These are phyloP conservation scores for Alectoria sarmentosa DNA, from an alignment of 495 filamentous ascomycete genomes.

Conservation along the genomic window DNA sequence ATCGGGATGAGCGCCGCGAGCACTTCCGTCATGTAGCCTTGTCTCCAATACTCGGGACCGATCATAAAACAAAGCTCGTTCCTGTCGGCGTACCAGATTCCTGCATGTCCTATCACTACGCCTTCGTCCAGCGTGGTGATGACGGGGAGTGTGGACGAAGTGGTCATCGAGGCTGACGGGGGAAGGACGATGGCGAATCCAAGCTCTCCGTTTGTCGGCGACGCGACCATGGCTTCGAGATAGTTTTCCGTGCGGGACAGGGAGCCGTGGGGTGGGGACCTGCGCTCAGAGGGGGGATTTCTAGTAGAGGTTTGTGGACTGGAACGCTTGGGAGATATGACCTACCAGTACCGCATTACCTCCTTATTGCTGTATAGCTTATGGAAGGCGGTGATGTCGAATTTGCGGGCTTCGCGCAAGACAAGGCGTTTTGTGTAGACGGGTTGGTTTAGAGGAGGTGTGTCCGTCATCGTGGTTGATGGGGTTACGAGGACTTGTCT, in stretches of 20 bases:
- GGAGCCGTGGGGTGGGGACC: not conserved
- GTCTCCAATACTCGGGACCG: constrained; percentile 13
- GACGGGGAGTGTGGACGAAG: not conserved
- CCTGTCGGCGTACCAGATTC: constrained; percentile 10
- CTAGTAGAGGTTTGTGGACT: not conserved
- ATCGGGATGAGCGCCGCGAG: constrained; percentile 8
- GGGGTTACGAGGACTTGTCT: too few species aligned
- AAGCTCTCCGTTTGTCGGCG: constrained; percentile 50
- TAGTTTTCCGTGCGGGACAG: constrained; percentile 47
- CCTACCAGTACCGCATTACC: constrained; percentile 22
- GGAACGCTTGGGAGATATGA: not conserved
- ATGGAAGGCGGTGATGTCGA: constrained; percentile 17
- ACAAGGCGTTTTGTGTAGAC: constrained; percentile 6
- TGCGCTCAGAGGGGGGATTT: not conserved
- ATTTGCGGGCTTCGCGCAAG: constrained; percentile 13
- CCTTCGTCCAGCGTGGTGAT: not conserved
- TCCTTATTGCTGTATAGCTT: constrained; percentile 14
- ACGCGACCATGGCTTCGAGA: constrained; percentile 71
- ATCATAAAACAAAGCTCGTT: constrained; percentile 22
- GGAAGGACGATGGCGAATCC: constrained; percentile 18
- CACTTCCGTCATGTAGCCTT: constrained; percentile 21
- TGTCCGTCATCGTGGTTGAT: not conserved
- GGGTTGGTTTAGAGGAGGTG: not conserved
- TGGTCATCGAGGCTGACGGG: not conserved
- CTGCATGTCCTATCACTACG: constrained; percentile 18